phyloP scores from a whole-genome alignment of 2,329 filamentous ascomycete genomes.

The Hypoxylon sp. region DNA sequence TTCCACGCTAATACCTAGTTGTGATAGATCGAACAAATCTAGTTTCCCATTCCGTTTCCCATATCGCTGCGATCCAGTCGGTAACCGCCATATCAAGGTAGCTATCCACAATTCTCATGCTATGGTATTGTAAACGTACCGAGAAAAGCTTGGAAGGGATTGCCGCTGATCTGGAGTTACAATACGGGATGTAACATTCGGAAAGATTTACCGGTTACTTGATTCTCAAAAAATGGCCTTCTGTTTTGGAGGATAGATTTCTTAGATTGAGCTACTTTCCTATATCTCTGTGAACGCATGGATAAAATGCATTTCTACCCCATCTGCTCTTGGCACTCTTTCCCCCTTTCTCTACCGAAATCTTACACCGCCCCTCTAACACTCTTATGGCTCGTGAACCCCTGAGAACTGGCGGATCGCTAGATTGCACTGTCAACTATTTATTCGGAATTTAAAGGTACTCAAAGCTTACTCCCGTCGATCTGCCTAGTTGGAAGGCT shows the following conservation, averaged over 20 bases:
- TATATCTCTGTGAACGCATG: conserved; percentile 1
- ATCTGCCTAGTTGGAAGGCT: background rate
- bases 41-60: background rate
- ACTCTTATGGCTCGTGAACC: background rate
- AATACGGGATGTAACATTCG: conserved; percentile 8
- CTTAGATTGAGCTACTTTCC: background rate
- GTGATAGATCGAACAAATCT: background rate
- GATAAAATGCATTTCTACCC: conserved; percentile 3
- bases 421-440: background rate
- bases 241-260: background rate
- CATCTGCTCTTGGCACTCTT: background rate
- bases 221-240: background rate
- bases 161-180: background rate
- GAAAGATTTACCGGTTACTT: background rate
- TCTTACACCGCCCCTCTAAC: conserved; percentile 14
- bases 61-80: background rate
- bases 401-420: conserved; percentile 5
- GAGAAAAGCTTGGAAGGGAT: background rate
- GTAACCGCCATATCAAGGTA: background rate
- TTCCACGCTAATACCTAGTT: background rate
- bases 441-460: background rate
- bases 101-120: background rate
- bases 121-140: background rate
- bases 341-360: background rate
- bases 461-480: background rate